Percentiles rank a stretch among this genome's conserved stretches.
These are phyloP conservation scores for Colletotrichum tofieldiae DNA, from an alignment of 2,329 filamentous ascomycete genomes.

Conservation along the genomic window DNA sequence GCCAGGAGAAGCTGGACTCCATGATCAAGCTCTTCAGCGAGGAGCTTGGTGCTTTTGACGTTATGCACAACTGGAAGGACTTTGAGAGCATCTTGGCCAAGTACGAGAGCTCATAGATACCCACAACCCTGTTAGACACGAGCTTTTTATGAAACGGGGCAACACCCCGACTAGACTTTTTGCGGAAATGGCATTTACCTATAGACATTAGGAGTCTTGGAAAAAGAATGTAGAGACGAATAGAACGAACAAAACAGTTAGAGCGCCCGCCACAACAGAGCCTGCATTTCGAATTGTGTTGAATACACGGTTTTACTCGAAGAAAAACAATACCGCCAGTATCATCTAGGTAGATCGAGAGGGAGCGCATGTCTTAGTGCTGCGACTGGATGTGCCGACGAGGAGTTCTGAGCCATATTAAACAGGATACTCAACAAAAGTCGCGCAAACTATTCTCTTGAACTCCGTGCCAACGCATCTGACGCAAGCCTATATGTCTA, in stretches of 20 bases:
- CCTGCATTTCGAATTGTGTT: neutral
- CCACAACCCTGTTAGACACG: neutral
- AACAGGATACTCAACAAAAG: neutral
- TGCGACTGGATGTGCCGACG: neutral
- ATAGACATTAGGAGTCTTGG: neutral
- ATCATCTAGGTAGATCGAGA: neutral
- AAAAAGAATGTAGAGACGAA: neutral
- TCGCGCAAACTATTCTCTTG: neutral
- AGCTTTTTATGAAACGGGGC: neutral
- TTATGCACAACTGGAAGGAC: conserved; percentile 44
- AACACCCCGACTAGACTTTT: neutral
- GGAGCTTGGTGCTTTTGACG: conserved; percentile 41
- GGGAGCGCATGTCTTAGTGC: neutral
- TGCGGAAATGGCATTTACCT: conserved; percentile 1
- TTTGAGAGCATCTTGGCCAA: conserved; percentile 43
- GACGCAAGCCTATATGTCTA: neutral
- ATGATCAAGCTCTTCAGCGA: conserved; percentile 37
- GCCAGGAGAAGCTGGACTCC: conserved; percentile 73
- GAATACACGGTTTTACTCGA: neutral
- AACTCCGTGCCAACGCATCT: neutral
- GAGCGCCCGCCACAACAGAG: neutral
- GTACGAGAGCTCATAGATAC: conserved; percentile 43
- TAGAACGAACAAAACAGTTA: neutral
- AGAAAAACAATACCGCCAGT: neutral
- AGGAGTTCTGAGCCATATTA: neutral